Conservation (phyloP, 1,284 basidiomycete genomes). For the Hypsizygus ulmarius region DNA sequence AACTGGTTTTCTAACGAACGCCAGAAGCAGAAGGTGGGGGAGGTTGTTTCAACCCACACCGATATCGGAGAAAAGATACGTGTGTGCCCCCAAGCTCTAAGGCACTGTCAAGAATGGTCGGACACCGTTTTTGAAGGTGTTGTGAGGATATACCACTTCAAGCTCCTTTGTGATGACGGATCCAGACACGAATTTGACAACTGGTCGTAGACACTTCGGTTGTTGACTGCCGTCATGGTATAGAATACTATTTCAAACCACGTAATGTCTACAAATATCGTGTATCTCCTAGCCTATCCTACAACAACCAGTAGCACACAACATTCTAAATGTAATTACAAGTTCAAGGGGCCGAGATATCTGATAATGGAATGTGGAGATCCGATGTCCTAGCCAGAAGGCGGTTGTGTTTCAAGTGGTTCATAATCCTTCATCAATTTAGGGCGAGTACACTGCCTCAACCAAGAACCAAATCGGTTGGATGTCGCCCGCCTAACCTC, state of each 20-base stretch:
- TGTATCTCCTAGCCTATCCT: too few relatives aligned
- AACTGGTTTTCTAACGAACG: constrained; percentile 63
- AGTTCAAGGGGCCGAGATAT: too few relatives aligned
- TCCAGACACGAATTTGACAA: background rate
- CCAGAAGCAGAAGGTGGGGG: constrained; percentile 39
- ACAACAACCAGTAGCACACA: too few relatives aligned
- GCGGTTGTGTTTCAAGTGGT: constrained; percentile 6
- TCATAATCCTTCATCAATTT: constrained; percentile 24
- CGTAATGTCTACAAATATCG: too few relatives aligned
- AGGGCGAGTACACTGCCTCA: constrained; percentile 8
- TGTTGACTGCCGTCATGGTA: too few relatives aligned
- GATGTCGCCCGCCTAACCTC: constrained; percentile 42
- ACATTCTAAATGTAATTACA: too few relatives aligned
- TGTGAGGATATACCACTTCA: constrained; percentile 51
- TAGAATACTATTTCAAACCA: too few relatives aligned
- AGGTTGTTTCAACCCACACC: constrained; percentile 34
- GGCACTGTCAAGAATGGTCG: constrained; percentile 48
- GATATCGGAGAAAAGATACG: constrained; percentile 47
- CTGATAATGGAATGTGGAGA: background rate
- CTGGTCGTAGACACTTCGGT: background rate
- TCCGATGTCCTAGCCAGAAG: background rate
- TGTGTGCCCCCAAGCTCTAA: constrained; percentile 42
- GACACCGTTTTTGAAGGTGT: constrained; percentile 56
- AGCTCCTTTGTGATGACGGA: constrained; percentile 8
- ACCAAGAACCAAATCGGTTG: constrained; percentile 17